Conservation (phyloP, 2,329 filamentous ascomycete species). For the Neonectria sp. region DNA sequence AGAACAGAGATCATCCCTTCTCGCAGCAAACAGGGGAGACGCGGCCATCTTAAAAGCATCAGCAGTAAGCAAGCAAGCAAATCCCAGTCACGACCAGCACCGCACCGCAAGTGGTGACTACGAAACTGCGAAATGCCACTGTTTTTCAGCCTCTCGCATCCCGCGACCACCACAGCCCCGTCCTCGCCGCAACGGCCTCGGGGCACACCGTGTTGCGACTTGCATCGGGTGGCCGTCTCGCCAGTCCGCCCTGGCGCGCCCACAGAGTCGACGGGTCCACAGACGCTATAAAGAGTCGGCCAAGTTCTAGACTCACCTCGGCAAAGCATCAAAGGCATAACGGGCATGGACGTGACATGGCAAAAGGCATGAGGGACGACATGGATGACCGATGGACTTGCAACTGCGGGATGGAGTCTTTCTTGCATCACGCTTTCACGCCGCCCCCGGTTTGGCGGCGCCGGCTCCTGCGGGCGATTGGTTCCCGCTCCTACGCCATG, state of each 20-base stretch:
- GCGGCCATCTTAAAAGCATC: constrained; percentile 11
- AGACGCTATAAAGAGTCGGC: neutral
- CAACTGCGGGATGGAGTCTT: constrained; percentile 10
- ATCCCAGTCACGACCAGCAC: neutral
- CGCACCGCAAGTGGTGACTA: neutral
- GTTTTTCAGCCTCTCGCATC: neutral
- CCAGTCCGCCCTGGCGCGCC: constrained; percentile 1
- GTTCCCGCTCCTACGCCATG: constrained; percentile 40
- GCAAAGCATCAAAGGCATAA: neutral
- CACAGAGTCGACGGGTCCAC: constrained; percentile 2
- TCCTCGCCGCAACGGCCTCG: constrained; percentile 10
- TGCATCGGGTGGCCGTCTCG: constrained; percentile 9
- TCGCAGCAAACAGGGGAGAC: constrained; percentile 16
- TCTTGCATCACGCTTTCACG: constrained; percentile 20
- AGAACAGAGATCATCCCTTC: constrained; percentile 17
- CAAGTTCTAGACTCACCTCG: constrained; percentile 10
- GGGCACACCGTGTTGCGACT: constrained; percentile 8
- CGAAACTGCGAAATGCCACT: neutral
- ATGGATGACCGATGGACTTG: constrained; percentile 4
- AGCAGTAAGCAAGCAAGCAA: constrained; percentile 18
- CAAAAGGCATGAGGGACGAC: constrained; percentile 16
- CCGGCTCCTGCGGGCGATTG: constrained; percentile 41
- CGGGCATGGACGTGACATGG: constrained; percentile 1
- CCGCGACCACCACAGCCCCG: neutral
- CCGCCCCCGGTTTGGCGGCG: constrained; percentile 33